Evolutionary conservation across 371 early-diverging fungal genomes (phyloP), one percentile per base, ranked within the genome.

Genomic region (Apophysomyces sp.): DNA sequence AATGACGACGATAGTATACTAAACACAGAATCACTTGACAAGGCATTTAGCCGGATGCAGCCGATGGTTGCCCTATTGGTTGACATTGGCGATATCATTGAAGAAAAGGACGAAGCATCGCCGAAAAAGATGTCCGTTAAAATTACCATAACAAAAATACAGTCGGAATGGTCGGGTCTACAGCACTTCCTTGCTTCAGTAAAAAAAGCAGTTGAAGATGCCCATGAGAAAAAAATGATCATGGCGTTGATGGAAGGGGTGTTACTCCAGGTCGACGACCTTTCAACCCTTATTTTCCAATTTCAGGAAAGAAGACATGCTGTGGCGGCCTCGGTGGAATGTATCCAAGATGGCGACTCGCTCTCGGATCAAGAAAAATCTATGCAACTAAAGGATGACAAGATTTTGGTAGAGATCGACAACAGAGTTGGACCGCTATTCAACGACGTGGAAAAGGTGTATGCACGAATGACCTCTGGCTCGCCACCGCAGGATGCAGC

Each of bases 351-450:
- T 56, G 66, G 52, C 49, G 63, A 57, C 15, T 21, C 57, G 11
- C 26, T 44, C 4, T 21, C 26, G 13, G 55, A 61, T 27, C 32
- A 63, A 5, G 56, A 32, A 56, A 56, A 60, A 44, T 53, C 60
- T 24, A 36, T 52, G 36, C 65, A 55, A 37, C 58, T 18, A 37
- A 62, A 64, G 40, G 69, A 73, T n/a, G 72, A 71, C n/a, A 53
- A 62, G 13, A 49, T 67, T 9, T 59, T 78, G 26, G 59, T 52
- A 2, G 71, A 85, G 7, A 77, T 86, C 24, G 87, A 87, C 49
- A 67, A 70, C 26, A 61, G 71, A n/a, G 78, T 83, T 34, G 86
- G 84, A 32, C 76, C 82, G 13, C 54, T 85, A 27, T 75, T 81
- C 21, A 52, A 80, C n/a, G 62, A 73, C 12, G 76, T 86, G 24